Evolutionary conservation across 306 rosid genomes (phyloP).

Genomic region (Abrus pulchellus): DNA sequence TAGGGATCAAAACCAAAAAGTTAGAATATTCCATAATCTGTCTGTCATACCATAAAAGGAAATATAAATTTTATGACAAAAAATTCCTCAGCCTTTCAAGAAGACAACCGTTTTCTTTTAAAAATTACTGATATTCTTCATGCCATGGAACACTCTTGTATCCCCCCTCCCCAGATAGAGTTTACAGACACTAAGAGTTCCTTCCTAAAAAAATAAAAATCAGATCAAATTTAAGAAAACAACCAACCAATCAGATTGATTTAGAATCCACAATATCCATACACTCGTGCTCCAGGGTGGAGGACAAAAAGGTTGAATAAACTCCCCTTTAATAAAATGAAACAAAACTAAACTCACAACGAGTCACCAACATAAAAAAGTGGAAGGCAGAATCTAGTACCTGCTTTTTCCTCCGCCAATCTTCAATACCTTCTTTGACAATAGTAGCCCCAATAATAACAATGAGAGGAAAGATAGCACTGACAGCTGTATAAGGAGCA

Average conservation of each 20-base stretch:
- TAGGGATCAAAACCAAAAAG: slow-evolving; percentile 38
- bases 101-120: slow-evolving; percentile 17
- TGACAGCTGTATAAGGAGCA: slow-evolving; percentile 86
- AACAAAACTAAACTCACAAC: slow-evolving; percentile 10
- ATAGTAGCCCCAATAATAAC: slow-evolving; percentile 72
- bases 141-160: background rate
- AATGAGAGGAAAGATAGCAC: slow-evolving; percentile 82
- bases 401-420: slow-evolving; percentile 84
- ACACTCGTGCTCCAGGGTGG: slow-evolving; percentile 33
- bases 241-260: slow-evolving; percentile 27
- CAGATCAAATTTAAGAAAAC: background rate
- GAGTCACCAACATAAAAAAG: slow-evolving; percentile 22
- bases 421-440: slow-evolving; percentile 90
- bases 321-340: background rate
- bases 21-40: slow-evolving; percentile 32
- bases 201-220: background rate
- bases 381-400: slow-evolving; percentile 52
- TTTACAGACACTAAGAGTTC: background rate
- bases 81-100: slow-evolving; percentile 9
- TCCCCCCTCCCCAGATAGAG: background rate
- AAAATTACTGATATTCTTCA: slow-evolving; percentile 6
- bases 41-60: background rate
- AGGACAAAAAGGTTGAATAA: slow-evolving; percentile 21
- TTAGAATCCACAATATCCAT: slow-evolving; percentile 16
- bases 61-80: slow-evolving; percentile 2